Base-by-base conservation (phyloP, 208 protist species). In the Acanthamoeba polyphaga region DNA sequence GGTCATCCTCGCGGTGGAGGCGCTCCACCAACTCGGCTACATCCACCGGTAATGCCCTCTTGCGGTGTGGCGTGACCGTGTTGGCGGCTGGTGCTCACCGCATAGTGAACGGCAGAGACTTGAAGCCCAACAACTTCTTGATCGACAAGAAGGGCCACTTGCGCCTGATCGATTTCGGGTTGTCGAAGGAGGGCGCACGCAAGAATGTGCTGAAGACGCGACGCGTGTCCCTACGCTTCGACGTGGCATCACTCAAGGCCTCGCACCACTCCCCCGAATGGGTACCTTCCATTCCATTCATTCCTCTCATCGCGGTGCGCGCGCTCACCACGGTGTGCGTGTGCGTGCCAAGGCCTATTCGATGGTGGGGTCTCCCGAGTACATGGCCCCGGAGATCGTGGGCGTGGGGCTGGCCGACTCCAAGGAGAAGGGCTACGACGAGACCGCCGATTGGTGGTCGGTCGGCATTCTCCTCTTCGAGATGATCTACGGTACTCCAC, bases 111-210 rank as follows among this genome's bases (percentile, higher is more conserved):
- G 0, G n/a, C 46, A 46, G 74, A 27, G 97, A 97, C 55, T 66
- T 97, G 38, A 97, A 97, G 58, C 97, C 97, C 15, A 72, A 68
- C 0, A 97, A 97, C 70, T 97, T 97, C 68, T 46, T 97, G n/a
- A 95, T 97, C 15, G 96, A 96, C 13, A 88, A 88, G 46, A 53
- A 38, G 29, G 97, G 97, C 24, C 97, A 97, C 60, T 70, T 97
- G 2, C 96, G 92, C 13, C 64, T 97, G 10, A 97, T 93, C 29
- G 97, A 97, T 89, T 97, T 97, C 43, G 97, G 97, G 19, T 74
- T 97, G 1, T 95, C 84, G 7, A 97, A 97, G 24, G 95, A 97
- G 34, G 92, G 95, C 32, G 64, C 74, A 5, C 74, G 74, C 46
- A 82, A 82, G 43, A 82, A 82, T 27, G 74, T 82, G 0, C 74